Evolutionary conservation across 768 basidiomycete species (phyloP).

Genomic region (Dentipellis sp.): DNA sequence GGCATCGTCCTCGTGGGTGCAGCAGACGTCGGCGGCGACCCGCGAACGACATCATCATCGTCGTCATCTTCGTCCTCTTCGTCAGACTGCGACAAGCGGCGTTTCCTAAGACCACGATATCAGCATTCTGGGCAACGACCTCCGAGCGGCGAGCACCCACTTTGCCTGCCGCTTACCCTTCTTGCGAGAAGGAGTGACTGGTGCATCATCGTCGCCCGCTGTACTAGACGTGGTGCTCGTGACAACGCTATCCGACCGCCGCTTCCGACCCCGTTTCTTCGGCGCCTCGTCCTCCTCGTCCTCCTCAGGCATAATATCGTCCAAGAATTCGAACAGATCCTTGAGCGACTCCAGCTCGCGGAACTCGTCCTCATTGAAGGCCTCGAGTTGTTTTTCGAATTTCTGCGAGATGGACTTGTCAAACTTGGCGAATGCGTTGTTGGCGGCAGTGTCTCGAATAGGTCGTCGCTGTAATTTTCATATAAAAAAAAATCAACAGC

Average conservation of each 20-base stretch:
- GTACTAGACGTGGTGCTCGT: slow-evolving; percentile 33
- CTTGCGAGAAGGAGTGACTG: slow-evolving; percentile 19
- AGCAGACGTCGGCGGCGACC: slow-evolving; percentile 26
- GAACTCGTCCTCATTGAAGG: slow-evolving; percentile 65
- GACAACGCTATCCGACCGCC: slow-evolving; percentile 55
- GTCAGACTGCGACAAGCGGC: slow-evolving; percentile 44
- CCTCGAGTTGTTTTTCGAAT: slow-evolving; percentile 60
- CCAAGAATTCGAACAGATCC: slow-evolving; percentile 60
- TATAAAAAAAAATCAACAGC: background rate
- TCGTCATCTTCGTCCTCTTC: slow-evolving; percentile 39
- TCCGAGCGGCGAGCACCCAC: slow-evolving; percentile 9
- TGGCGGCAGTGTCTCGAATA: slow-evolving; percentile 44
- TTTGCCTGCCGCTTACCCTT: slow-evolving; percentile 26
- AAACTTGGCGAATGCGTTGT: slow-evolving; percentile 68
- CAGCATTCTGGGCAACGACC: background rate
- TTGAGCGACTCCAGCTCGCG: slow-evolving; percentile 53
- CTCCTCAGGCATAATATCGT: slow-evolving; percentile 60
- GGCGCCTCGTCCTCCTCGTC: slow-evolving; percentile 34
- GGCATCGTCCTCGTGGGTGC: slow-evolving; percentile 46
- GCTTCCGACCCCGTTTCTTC: slow-evolving; percentile 32
- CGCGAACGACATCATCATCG: slow-evolving; percentile 18
- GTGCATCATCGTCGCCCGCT: slow-evolving; percentile 18
- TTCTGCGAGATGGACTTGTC: slow-evolving; percentile 57
- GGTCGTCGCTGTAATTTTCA: slow-evolving; percentile 42
- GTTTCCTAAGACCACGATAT: slow-evolving; percentile 30